These are phyloP conservation scores for Ambispora gerdemannii DNA, from an alignment of 192 early-diverging fungal species.

Conservation along the genomic window DNA sequence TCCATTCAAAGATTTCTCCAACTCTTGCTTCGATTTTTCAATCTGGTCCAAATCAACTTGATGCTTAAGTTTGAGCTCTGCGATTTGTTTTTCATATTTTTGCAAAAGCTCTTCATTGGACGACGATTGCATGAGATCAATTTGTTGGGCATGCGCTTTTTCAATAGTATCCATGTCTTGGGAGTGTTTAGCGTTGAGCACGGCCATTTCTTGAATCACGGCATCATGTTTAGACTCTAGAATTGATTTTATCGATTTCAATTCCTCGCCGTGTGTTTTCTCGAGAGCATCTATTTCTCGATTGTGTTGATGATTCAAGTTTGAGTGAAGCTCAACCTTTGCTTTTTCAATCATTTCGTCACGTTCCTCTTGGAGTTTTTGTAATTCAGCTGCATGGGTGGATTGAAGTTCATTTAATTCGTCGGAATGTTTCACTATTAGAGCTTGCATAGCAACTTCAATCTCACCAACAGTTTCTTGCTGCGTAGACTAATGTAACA, in stretches of 20 bases:
- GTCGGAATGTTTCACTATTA: conserved; percentile 2
- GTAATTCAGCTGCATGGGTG: neutral
- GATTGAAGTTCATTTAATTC: conserved; percentile 7
- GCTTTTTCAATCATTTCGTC: conserved; percentile 5
- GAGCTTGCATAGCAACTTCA: conserved; percentile 1
- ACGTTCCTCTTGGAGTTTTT: conserved; percentile 6
- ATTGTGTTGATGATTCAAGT: neutral
- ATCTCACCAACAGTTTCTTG: neutral
- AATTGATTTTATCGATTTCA: neutral
- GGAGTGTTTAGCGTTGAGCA: conserved; percentile 11
- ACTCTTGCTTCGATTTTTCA: neutral
- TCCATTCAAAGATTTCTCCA: neutral
- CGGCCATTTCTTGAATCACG: conserved; percentile 5
- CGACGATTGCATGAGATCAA: neutral
- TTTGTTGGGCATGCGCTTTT: neutral
- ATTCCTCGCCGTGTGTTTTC: neutral
- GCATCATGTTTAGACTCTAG: conserved; percentile 15
- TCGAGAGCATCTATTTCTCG: neutral
- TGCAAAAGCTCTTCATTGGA: neutral
- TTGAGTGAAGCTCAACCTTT: neutral
- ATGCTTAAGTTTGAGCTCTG: neutral
- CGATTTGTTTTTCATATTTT: neutral
- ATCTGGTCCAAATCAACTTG: neutral
- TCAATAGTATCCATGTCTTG: conserved; percentile 19
- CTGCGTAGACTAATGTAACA: conserved; percentile 8